Evolutionary conservation across 345 rosid species (phyloP).

Genomic region (Syzygium grande): DNA sequence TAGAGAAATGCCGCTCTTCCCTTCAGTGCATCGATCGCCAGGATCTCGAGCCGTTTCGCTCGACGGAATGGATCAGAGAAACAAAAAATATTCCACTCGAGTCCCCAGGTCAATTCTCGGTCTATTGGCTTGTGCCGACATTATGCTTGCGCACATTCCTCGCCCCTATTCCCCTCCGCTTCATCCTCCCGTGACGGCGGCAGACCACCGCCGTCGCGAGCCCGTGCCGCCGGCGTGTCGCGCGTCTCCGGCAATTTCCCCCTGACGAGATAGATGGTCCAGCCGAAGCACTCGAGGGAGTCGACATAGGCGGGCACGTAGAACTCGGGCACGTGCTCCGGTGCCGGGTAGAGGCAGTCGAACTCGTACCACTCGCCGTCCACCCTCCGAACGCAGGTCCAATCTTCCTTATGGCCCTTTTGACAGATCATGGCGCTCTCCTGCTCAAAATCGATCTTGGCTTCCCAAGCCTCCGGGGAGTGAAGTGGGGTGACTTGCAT

Average conservation of each 20-base stretch:
- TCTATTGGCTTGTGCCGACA: background rate
- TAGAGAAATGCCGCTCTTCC: background rate
- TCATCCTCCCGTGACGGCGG: background rate
- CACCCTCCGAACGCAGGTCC: background rate
- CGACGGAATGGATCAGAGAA: accelerated
- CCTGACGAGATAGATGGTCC: background rate
- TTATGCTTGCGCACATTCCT: accelerated
- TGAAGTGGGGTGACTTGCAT: background rate
- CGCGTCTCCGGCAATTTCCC: background rate
- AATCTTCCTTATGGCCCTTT: background rate
- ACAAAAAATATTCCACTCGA: no score
- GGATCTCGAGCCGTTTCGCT: accelerated
- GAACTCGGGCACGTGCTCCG: background rate
- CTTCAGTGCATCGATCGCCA: background rate
- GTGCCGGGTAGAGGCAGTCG: background rate
- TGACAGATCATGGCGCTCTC: background rate
- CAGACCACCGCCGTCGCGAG: background rate
- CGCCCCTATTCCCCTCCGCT: background rate
- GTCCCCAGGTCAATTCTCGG: background rate
- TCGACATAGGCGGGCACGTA: background rate
- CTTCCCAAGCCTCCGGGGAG: background rate
- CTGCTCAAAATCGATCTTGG: background rate
- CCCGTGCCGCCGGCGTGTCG: accelerated
- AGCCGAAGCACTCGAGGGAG: background rate
- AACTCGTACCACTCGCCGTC: background rate